Percentiles rank a stretch among this genome's conserved stretches.
Conservation (phyloP, 2,329 filamentous ascomycete genomes). For the Claviceps citrina region DNA sequence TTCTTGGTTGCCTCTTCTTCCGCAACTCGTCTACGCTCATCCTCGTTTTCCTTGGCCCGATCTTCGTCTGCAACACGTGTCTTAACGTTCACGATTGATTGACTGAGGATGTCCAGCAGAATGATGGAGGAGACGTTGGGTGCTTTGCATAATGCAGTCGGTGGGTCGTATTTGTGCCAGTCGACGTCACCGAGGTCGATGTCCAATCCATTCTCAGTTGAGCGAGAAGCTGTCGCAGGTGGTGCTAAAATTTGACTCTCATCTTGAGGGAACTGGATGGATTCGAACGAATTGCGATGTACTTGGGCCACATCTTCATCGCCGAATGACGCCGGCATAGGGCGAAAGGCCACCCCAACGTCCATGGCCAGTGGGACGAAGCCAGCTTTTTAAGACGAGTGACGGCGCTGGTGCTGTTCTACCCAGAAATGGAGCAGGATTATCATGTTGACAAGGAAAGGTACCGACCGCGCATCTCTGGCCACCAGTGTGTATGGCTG, state of each 20-base stretch:
- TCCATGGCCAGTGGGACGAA: not conserved
- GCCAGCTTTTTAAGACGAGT: not conserved
- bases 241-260: conserved; percentile 10
- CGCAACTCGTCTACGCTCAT: conserved; percentile 12
- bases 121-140: conserved; percentile 25
- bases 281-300: conserved; percentile 16
- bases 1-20: conserved; percentile 9
- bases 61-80: conserved; percentile 19
- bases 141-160: conserved; percentile 23
- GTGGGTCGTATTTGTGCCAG: conserved; percentile 33
- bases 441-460: no score
- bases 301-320: conserved; percentile 18
- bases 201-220: conserved; percentile 10
- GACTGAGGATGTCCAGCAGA: conserved; percentile 25
- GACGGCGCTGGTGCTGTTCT: not conserved
- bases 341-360: conserved; percentile 7
- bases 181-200: conserved; percentile 19
- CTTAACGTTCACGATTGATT: conserved; percentile 31
- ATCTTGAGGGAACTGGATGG: conserved; percentile 12
- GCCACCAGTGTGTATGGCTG: no score
- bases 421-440: not conserved
- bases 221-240: conserved; percentile 9
- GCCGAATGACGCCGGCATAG: conserved; percentile 17
- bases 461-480: no score
- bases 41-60: conserved; percentile 16